These are phyloP conservation scores for Malus asiatica DNA, from an alignment of 306 rosid species.

Conservation along the genomic window DNA sequence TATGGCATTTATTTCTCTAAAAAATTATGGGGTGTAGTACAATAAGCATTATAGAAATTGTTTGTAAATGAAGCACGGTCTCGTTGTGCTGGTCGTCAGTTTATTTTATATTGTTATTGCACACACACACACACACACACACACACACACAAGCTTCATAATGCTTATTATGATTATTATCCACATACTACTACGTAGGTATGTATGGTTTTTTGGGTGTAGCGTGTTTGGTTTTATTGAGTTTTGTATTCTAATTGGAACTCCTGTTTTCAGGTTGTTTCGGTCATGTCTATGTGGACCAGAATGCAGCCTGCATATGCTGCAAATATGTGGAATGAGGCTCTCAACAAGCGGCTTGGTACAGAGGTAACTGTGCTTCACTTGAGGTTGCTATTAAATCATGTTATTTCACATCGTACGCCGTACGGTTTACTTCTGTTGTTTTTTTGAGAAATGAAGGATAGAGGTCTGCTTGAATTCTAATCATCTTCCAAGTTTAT, in stretches of 20 bases:
- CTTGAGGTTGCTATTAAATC: background rate
- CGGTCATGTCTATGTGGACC: slow-evolving; percentile 99
- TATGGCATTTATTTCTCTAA: slow-evolving; percentile 19
- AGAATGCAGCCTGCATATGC: slow-evolving; percentile 96
- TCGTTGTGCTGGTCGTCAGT: background rate
- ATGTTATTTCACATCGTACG: background rate
- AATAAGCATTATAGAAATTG: slow-evolving; percentile 1
- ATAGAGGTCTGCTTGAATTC: background rate
- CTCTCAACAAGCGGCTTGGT: slow-evolving; percentile 86
- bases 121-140: background rate
- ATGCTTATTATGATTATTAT: background rate
- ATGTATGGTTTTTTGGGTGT: background rate
- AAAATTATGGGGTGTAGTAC: background rate
- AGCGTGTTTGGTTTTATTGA: background rate
- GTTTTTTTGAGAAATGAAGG: background rate
- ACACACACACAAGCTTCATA: background rate
- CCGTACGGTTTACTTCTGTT: background rate
- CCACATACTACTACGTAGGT: background rate
- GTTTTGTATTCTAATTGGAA: slow-evolving; percentile 14
- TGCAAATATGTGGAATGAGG: slow-evolving; percentile 99
- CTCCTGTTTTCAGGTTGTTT: slow-evolving; percentile 62
- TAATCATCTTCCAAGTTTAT: background rate
- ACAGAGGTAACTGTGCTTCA: slow-evolving; percentile 55
- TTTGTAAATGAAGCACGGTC: background rate
- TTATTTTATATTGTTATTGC: background rate